Evolutionary conservation across 2,329 filamentous ascomycete genomes (phyloP).

Genomic region (Fusarium falciforme): DNA sequence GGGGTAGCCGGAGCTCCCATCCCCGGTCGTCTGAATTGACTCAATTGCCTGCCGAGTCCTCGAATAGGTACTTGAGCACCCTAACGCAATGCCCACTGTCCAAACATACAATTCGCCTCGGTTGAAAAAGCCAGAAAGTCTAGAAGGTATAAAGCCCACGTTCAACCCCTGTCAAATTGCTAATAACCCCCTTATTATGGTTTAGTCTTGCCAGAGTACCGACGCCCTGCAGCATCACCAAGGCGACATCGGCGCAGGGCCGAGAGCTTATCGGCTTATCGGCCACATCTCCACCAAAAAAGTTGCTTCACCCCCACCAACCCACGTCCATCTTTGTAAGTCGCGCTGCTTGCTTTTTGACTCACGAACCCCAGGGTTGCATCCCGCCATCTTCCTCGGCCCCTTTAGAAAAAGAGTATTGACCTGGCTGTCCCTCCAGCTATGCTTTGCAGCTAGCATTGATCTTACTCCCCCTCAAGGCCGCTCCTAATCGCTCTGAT

Average conservation of each 20-base stretch:
- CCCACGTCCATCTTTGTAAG: slow-evolving; percentile 25
- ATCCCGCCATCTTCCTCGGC: background rate
- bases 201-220: slow-evolving; percentile 2
- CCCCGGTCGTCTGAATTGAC: background rate
- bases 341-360: slow-evolving; percentile 27
- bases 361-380: slow-evolving; percentile 20
- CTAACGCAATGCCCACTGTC: background rate
- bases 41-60: background rate
- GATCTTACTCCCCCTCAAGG: slow-evolving; percentile 23
- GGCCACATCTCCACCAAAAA: slow-evolving; percentile 18
- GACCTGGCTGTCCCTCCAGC: slow-evolving; percentile 7
- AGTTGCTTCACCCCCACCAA: slow-evolving; percentile 26
- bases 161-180: background rate
- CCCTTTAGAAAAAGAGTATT: background rate
- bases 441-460: slow-evolving; percentile 41
- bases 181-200: background rate
- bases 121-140: background rate
- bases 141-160: background rate
- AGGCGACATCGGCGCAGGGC: slow-evolving; percentile 38
- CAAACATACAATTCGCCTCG: background rate
- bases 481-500: slow-evolving; percentile 29
- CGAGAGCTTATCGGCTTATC: slow-evolving; percentile 45
- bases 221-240: slow-evolving; percentile 14
- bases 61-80: background rate
- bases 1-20: background rate